Evolutionary conservation across 179 eudicot species (phyloP).

Genomic region (Sideroxylon spinosum): DNA sequence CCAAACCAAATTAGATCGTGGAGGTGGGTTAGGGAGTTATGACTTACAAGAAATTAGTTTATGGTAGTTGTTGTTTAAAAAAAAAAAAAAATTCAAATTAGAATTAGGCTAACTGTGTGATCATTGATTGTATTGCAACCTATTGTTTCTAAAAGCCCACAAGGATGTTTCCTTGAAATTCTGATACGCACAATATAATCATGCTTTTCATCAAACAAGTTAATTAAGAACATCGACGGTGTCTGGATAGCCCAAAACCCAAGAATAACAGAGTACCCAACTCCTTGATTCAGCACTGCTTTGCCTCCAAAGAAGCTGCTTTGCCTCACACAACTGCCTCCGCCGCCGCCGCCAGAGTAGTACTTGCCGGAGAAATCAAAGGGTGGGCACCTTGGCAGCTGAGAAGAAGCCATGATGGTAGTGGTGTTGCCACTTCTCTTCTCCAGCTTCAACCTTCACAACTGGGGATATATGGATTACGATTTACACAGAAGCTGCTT

Average conservation of each 20-base stretch:
- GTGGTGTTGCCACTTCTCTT: neutral
- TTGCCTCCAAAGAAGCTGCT: conserved; percentile 70
- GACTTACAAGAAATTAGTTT: no score
- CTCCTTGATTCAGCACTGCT: conserved; percentile 71
- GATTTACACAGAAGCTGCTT: neutral
- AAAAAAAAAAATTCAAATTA: no score
- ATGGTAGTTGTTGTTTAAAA: no score
- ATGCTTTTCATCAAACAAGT: no score
- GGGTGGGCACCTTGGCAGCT: conserved; percentile 51
- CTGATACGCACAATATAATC: no score
- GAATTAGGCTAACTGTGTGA: no score
- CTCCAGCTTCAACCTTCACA: neutral
- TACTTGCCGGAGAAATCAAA: conserved; percentile 60
- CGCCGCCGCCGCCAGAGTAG: conserved; percentile 31
- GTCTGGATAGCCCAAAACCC: conserved; percentile 98
- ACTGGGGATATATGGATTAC: neutral
- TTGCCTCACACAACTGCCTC: conserved; percentile 59
- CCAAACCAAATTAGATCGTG: no score
- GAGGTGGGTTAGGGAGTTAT: no score
- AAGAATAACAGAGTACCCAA: conserved; percentile 78
- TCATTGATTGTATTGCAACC: no score
- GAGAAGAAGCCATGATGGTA: conserved; percentile 18
- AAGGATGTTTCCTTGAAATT: no score
- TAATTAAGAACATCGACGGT: no score
- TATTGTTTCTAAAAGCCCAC: no score